A percentile compares a stretch with the other conserved stretches of the same genome.
These are phyloP conservation scores for Fusarium sp. DNA, from an alignment of 2,329 filamentous ascomycete species.

Conservation along the genomic window DNA sequence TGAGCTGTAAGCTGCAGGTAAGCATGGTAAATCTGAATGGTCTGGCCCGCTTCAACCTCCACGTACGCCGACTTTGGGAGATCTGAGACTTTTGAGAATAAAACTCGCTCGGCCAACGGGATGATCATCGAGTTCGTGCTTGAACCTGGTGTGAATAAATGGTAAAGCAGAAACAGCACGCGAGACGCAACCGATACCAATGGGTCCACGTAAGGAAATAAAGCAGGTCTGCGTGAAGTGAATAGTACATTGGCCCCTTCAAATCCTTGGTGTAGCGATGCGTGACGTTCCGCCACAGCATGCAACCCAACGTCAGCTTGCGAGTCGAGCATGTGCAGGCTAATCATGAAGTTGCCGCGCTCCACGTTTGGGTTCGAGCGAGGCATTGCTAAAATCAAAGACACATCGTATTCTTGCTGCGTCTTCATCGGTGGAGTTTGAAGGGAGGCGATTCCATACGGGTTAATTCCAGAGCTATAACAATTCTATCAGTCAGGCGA, in stretches of 20 bases:
- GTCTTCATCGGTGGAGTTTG: slow-evolving; percentile 67
- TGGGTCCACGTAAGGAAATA: slow-evolving; percentile 82
- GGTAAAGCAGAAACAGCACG: slow-evolving; percentile 73
- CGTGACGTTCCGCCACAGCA: slow-evolving; percentile 46
- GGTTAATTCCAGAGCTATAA: slow-evolving; percentile 61
- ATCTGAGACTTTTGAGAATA: slow-evolving; percentile 63
- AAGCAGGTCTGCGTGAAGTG: slow-evolving; percentile 77
- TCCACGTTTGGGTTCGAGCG: slow-evolving; percentile 80
- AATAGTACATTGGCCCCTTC: slow-evolving; percentile 61
- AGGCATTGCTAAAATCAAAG: slow-evolving; percentile 79
- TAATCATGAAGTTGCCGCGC: slow-evolving; percentile 95
- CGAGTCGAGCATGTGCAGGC: slow-evolving; percentile 74
- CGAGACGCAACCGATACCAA: slow-evolving; percentile 72
- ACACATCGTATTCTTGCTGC: slow-evolving; percentile 86
- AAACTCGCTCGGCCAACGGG: slow-evolving; percentile 77
- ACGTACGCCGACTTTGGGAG: slow-evolving; percentile 62
- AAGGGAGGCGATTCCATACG: slow-evolving; percentile 64
- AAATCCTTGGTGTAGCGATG: slow-evolving; percentile 52
- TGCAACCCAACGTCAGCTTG: slow-evolving; percentile 44
- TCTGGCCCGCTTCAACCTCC: slow-evolving; percentile 76
- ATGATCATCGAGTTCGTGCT: slow-evolving; percentile 75
- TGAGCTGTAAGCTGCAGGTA: slow-evolving; percentile 77
- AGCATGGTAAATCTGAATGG: slow-evolving; percentile 81
- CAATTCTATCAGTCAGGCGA: slow-evolving; percentile 23
- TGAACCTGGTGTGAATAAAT: slow-evolving; percentile 72